phyloP scores from a whole-genome alignment of 192 early-diverging fungal genomes.

The Coemansia brasiliensis region DNA sequence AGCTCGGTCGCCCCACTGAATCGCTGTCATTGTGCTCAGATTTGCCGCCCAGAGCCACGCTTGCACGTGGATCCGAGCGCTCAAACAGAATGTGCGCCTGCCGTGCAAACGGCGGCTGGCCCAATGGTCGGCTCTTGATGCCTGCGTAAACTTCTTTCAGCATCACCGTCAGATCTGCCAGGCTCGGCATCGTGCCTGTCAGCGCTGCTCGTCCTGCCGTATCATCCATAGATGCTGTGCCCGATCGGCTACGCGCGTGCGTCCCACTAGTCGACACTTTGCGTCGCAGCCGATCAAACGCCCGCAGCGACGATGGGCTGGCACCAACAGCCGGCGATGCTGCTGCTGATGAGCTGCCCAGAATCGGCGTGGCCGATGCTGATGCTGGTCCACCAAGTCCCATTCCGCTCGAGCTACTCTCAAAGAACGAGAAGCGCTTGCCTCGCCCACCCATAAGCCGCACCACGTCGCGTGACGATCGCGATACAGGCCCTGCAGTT shows the following conservation, averaged over 20 bases:
- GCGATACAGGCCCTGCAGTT: conserved; percentile 26
- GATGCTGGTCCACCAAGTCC: neutral
- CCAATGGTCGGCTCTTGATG: conserved; percentile 54
- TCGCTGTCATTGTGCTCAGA: conserved; percentile 37
- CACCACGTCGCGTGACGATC: conserved; percentile 50
- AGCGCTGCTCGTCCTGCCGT: conserved; percentile 27
- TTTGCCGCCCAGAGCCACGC: conserved; percentile 29
- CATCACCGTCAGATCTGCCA: conserved; percentile 39
- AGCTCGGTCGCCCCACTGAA: conserved; percentile 45
- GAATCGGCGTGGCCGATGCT: conserved; percentile 9
- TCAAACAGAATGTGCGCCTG: conserved; percentile 22
- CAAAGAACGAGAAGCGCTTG: conserved; percentile 56
- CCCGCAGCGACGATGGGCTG: conserved; percentile 48
- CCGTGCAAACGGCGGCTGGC: conserved; percentile 55
- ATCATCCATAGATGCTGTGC: conserved; percentile 44
- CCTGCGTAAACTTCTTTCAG: conserved; percentile 56
- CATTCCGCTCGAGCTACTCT: conserved; percentile 19
- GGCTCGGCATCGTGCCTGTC: conserved; percentile 32
- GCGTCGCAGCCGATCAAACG: conserved; percentile 52
- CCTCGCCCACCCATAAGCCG: conserved; percentile 52
- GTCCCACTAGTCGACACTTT: conserved; percentile 52
- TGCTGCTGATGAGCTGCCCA: conserved; percentile 7
- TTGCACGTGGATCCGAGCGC: conserved; percentile 11
- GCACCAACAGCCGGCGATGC: conserved; percentile 16
- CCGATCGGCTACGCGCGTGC: conserved; percentile 41